Conservation (phyloP, 2,329 filamentous ascomycete species). For the Neurospora sp. region DNA sequence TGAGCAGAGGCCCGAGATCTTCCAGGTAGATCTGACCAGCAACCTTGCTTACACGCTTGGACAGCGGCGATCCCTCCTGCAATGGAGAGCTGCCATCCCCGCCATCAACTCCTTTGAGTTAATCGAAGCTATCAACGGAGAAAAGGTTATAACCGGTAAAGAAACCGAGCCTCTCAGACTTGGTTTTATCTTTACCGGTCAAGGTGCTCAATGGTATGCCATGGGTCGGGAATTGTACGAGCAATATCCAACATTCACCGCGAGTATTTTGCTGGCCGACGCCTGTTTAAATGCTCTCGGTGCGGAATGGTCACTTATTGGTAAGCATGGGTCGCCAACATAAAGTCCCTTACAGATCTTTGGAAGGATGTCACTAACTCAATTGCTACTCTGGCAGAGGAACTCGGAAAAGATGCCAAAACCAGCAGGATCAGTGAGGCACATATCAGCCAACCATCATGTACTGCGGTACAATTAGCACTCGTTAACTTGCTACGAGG, state of each 20-base stretch:
- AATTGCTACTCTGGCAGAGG: constrained; percentile 16
- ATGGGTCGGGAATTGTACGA: constrained; percentile 33
- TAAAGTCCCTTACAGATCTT: not conserved
- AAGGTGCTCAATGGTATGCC: constrained; percentile 30
- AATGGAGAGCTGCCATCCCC: constrained; percentile 33
- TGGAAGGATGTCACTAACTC: constrained; percentile 1
- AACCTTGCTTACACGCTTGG: constrained; percentile 39
- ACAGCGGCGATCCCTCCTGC: constrained; percentile 32
- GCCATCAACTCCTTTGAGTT: constrained; percentile 35
- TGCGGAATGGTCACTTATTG: constrained; percentile 25
- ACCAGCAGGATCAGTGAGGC: constrained; percentile 26
- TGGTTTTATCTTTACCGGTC: constrained; percentile 33
- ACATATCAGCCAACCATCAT: constrained; percentile 30
- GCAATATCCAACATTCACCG: constrained; percentile 26
- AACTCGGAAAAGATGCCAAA: constrained; percentile 25
- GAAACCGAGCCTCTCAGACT: constrained; percentile 26
- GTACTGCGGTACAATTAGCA: constrained; percentile 29
- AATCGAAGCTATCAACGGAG: constrained; percentile 31
- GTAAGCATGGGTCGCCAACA: constrained; percentile 4
- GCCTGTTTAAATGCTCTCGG: constrained; percentile 22
- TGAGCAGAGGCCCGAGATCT: constrained; percentile 32
- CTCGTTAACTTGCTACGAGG: constrained; percentile 26
- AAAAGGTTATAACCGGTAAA: constrained; percentile 25
- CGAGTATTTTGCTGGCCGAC: constrained; percentile 26
- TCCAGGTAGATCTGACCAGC: constrained; percentile 32